Base-by-base conservation (phyloP, 768 basidiomycete species). In the Rhizopogon vinicolor region DNA sequence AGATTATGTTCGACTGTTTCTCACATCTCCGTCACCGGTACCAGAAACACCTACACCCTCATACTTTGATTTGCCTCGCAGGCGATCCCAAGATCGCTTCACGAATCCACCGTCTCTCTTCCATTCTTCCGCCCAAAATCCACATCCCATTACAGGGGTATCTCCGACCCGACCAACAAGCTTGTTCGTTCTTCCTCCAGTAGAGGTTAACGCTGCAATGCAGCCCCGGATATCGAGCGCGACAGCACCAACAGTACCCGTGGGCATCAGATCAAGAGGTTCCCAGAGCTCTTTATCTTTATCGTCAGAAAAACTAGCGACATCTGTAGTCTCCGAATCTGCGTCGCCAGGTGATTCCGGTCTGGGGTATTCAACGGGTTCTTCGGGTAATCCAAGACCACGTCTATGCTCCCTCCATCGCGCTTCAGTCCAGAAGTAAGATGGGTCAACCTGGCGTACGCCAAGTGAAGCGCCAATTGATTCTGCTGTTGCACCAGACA, bases 51-150 rank as follows among this genome's bases (percentile, higher is more conserved):
- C 89, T 22, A 93, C 72, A 7, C 83, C 87, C 25, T 63, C 66
- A 9, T 64, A 60, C 14, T 61, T 57, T 25, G 63, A 57, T 42
- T 71, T 73, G 3, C 76, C 68, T 19, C 57, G 65, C 19, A 79
- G 42, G 19, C 70, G 73, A 40, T 72, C 69, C 78, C 75, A 83
- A n/a, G 69, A 42, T 18, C 67, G 60, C 57, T 61, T 74, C 60
- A 65, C 58, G 55, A 54, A 66, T 33, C 67, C 64, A 64, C 58
- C 68, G 59, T 60, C 68, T 54, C 56, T 68, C 53, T 56, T 58
- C 90, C 91, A 93, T 69, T 90, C 84, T 62, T 89, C 89, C 8
- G 89, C 88, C 89, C 89, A 93, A 69, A 86, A 93, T 0, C 91
- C 91, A 12, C 81, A 73, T 4, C 87, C 89, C 81, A 88, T 85